phyloP scores from a whole-genome alignment of 495 filamentous ascomycete species.

The Cetradonia linearis region DNA sequence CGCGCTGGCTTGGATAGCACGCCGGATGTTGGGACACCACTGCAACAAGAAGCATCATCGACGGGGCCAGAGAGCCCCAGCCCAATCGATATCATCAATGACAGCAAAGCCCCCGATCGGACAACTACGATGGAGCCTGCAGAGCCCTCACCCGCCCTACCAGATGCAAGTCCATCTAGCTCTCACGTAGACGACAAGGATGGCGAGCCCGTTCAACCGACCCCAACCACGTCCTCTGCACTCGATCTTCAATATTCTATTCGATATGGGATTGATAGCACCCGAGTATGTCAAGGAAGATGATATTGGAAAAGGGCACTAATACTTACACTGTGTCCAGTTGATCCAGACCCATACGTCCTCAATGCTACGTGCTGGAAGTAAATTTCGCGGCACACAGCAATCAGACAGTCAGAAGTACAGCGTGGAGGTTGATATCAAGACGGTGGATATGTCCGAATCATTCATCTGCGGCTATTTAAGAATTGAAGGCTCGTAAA shows the following conservation, averaged over 20 bases:
- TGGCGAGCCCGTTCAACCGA: slow-evolving; percentile 2
- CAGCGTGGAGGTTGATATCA: slow-evolving; percentile 93
- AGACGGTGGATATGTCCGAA: slow-evolving; percentile 88
- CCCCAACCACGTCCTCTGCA: slow-evolving; percentile 17
- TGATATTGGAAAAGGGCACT: background rate
- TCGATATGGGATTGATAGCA: slow-evolving; percentile 19
- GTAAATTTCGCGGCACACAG: slow-evolving; percentile 82
- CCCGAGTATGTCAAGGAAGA: slow-evolving; percentile 6
- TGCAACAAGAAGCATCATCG: slow-evolving; percentile 30
- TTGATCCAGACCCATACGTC: slow-evolving; percentile 48
- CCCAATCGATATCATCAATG: background rate
- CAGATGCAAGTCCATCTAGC: slow-evolving; percentile 13
- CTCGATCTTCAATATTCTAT: slow-evolving; percentile 18
- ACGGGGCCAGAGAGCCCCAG: slow-evolving; percentile 7
- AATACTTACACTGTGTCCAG: slow-evolving; percentile 8
- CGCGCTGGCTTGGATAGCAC: slow-evolving; percentile 37
- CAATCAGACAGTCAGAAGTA: slow-evolving; percentile 85
- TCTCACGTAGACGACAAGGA: slow-evolving; percentile 16
- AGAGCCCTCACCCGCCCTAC: slow-evolving; percentile 3
- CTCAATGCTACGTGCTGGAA: slow-evolving; percentile 78
- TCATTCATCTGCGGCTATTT: slow-evolving; percentile 95
- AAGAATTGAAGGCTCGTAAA: slow-evolving; percentile 78
- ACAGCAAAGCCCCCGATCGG: slow-evolving; percentile 4
- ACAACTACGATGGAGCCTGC: slow-evolving; percentile 5
- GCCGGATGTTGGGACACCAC: slow-evolving; percentile 56